Base-by-base conservation (phyloP, 345 rosid genomes). In the Citropsis articulata region DNA sequence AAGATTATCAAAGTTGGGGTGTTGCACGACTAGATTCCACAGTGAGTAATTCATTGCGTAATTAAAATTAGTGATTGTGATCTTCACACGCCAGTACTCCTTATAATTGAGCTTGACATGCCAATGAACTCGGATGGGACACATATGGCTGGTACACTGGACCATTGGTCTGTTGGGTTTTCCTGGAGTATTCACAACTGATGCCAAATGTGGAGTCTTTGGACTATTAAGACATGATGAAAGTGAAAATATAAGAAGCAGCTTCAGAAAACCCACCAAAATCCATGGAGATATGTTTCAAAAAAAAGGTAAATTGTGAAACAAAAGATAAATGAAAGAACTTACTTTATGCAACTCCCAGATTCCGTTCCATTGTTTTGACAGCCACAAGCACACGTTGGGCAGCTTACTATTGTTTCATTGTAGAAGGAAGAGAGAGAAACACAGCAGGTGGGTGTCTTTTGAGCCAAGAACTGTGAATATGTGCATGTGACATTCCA, bases 401-500 rank as follows among this genome's bases (percentile, higher is more conserved):
- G 97, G 77, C 99, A 95, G 18, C 85, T 87, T 10, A 93, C 98
- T 12, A 95, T 85, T 1, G 98, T 92, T 77, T 91, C 85, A 57
- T 91, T 93, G 72, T 93, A 92, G 78, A 95, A 95, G 28, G 97
- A 92, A 69, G 98, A 95, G 38, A 95, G 90, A 2, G 99, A 93
- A 40, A 93, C 97, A 55, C 99, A 95, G 75, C 99, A 95, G 70
- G 94, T 87, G 6, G 98, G 99, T 13, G 92, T 85, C 83, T 92
- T 92, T 40, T 87, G 98, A 75, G 96, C 94, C 55, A 92, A 86
- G 77, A 92, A 90, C 76, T 95, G 99, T 2, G 99, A 95, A 81
- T 93, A 93, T 68, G 94, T 90, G 90, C 99, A 95, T 9, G 98
- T 92, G 76, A 90, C 85, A 78, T 95, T 93, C 98, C 98, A 93